Conservation (phyloP, 257 asterid genomes). For the Przewalskia tangutica region DNA sequence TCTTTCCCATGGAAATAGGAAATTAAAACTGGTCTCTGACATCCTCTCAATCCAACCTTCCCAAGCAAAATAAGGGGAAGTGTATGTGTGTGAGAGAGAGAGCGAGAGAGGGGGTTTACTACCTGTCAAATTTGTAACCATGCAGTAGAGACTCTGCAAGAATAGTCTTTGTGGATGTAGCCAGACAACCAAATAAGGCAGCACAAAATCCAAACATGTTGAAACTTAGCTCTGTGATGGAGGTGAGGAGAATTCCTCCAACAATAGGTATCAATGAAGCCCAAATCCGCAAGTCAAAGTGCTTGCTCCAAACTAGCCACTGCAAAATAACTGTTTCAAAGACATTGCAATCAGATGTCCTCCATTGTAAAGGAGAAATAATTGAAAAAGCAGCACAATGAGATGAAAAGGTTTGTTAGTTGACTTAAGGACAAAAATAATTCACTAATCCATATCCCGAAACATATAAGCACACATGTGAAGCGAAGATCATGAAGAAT, state of each 20-base stretch:
- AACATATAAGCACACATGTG: background rate
- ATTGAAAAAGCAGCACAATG: background rate
- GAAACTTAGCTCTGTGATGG: constrained; percentile 42
- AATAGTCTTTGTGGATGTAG: constrained; percentile 44
- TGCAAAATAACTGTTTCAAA: constrained; percentile 33
- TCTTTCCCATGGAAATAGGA: background rate
- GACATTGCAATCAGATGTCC: constrained; percentile 1
- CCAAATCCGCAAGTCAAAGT: constrained; percentile 40
- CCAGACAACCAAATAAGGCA: constrained; percentile 44
- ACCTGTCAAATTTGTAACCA: constrained; percentile 47
- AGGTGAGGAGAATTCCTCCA: constrained; percentile 49
- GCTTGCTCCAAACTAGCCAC: constrained; percentile 43
- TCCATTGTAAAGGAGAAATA: background rate
- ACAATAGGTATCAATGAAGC: constrained; percentile 39
- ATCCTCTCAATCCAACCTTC: background rate
- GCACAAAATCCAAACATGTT: constrained; percentile 36
- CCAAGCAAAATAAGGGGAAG: background rate
- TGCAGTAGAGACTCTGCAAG: constrained; percentile 43
- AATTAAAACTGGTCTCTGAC: background rate
- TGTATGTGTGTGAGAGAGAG: too few species aligned
- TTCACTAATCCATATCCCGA: background rate
- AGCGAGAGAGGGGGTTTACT: background rate
- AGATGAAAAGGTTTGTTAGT: background rate
- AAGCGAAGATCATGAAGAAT: background rate
- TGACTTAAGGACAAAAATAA: background rate